Conservation (phyloP, 1,284 basidiomycete species). For the Athelia sp. region DNA sequence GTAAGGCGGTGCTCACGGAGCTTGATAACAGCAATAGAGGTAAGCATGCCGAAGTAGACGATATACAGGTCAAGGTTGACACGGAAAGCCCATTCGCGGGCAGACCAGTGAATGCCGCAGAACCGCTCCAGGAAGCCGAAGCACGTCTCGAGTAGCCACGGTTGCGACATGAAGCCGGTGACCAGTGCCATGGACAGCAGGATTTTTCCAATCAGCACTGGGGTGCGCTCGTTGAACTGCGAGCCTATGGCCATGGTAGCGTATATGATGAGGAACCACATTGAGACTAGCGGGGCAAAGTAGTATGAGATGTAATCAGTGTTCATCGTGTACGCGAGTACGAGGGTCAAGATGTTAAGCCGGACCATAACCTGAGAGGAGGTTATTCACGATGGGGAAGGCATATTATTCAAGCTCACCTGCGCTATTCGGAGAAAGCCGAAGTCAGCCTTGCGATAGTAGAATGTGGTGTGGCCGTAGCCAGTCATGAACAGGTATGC, state of each 20-base stretch:
- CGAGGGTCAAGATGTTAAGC: slow-evolving; percentile 77
- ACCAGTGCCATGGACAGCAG: slow-evolving; percentile 55
- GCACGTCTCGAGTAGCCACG: slow-evolving; percentile 56
- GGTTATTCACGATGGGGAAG: slow-evolving; percentile 5
- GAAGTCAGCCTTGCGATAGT: slow-evolving; percentile 84
- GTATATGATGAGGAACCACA: slow-evolving; percentile 86
- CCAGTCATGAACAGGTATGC: slow-evolving; percentile 83
- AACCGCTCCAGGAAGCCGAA: slow-evolving; percentile 63
- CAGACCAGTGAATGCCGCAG: slow-evolving; percentile 78
- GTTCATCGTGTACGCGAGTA: slow-evolving; percentile 85
- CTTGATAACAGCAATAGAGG: slow-evolving; percentile 72
- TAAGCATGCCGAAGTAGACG: slow-evolving; percentile 82
- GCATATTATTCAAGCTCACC: slow-evolving; percentile 27
- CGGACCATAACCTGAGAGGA: slow-evolving; percentile 65
- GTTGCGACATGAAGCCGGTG: slow-evolving; percentile 63
- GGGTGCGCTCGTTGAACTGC: slow-evolving; percentile 65
- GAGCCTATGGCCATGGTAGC: slow-evolving; percentile 69
- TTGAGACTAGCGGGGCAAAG: slow-evolving; percentile 78
- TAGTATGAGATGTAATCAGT: slow-evolving; percentile 88
- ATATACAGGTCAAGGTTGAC: slow-evolving; percentile 85
- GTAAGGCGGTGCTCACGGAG: slow-evolving; percentile 67
- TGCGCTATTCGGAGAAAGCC: slow-evolving; percentile 71
- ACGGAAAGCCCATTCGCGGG: slow-evolving; percentile 82
- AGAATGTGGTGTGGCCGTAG: slow-evolving; percentile 72
- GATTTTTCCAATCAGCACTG: slow-evolving; percentile 71